A percentile compares a stretch with the other conserved stretches of the same genome.
Conservation (phyloP, 495 filamentous ascomycete genomes). For the Aspergillus sclerotioniger region DNA sequence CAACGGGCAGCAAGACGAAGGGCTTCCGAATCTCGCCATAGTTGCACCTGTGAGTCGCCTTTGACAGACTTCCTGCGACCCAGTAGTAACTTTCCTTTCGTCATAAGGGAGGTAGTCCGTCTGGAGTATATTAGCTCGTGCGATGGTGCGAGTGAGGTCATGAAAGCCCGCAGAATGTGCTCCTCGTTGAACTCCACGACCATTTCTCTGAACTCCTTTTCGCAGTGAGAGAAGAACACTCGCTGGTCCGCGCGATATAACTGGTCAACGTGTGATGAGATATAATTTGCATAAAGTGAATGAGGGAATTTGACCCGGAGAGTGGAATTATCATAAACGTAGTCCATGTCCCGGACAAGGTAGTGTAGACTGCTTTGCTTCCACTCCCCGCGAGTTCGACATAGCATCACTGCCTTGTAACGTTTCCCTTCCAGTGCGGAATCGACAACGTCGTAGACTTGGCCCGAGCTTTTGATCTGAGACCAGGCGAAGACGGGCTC, state of each 20-base stretch:
- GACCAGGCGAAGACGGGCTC: slow-evolving; percentile 29
- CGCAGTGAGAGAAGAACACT: slow-evolving; percentile 37
- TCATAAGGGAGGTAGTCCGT: slow-evolving; percentile 29
- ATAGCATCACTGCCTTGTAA: slow-evolving; percentile 34
- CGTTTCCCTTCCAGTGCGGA: slow-evolving; percentile 32
- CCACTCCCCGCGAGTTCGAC: slow-evolving; percentile 30
- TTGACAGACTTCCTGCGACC: slow-evolving; percentile 29
- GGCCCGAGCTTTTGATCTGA: slow-evolving; percentile 24
- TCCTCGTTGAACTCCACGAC: slow-evolving; percentile 30
- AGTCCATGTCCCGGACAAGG: slow-evolving; percentile 36
- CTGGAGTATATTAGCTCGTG: slow-evolving; percentile 37
- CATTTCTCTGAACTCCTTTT: slow-evolving; percentile 27
- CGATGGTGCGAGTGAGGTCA: slow-evolving; percentile 30
- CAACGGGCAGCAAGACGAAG: slow-evolving; percentile 34
- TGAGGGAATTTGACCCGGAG: slow-evolving; percentile 30
- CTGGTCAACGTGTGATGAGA: slow-evolving; percentile 38
- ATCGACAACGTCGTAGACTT: slow-evolving; percentile 37
- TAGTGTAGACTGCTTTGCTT: slow-evolving; percentile 33
- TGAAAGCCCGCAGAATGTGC: slow-evolving; percentile 23
- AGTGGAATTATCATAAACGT: slow-evolving; percentile 26
- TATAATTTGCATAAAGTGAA: slow-evolving; percentile 35
- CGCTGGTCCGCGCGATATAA: slow-evolving; percentile 29
- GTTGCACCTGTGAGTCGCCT: slow-evolving; percentile 32
- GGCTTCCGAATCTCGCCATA: slow-evolving; percentile 30
- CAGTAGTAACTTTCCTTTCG: slow-evolving; percentile 27